Conservation (phyloP, 2,329 filamentous ascomycete genomes). For the Aspergillus unguis region DNA sequence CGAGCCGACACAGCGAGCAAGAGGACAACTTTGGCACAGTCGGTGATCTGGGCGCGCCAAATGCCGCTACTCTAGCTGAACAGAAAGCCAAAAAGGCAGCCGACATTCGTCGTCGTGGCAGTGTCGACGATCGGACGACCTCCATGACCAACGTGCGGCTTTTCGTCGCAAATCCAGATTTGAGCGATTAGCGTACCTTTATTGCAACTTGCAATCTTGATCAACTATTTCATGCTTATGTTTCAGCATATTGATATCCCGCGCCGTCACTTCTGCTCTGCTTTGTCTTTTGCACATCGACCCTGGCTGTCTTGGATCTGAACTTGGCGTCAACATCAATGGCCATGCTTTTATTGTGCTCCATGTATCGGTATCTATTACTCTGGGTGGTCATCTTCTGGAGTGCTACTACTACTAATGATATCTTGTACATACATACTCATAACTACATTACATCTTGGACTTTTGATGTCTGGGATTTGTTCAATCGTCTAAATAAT, state of each 20-base stretch:
- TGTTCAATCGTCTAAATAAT: too few species aligned
- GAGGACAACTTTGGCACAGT: slow-evolving; percentile 56
- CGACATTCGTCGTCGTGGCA: slow-evolving; percentile 46
- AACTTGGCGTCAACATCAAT: background rate
- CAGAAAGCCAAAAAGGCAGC: slow-evolving; percentile 43
- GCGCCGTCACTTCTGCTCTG: background rate
- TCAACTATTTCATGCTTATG: background rate
- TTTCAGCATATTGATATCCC: slow-evolving; percentile 9
- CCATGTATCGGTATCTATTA: slow-evolving; percentile 10
- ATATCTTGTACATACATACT: slow-evolving; percentile 19
- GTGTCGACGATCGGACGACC: slow-evolving; percentile 48
- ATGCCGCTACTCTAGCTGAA: slow-evolving; percentile 36
- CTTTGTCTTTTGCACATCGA: background rate
- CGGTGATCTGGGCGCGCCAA: slow-evolving; percentile 49
- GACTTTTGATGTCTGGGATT: background rate
- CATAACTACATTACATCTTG: slow-evolving; percentile 7
- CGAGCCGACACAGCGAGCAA: slow-evolving; percentile 35
- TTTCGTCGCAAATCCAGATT: slow-evolving; percentile 49
- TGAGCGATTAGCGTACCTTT: slow-evolving; percentile 34
- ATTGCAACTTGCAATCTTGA: background rate
- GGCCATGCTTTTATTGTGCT: background rate
- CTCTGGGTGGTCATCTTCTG: slow-evolving; percentile 12
- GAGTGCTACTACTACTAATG: slow-evolving; percentile 23
- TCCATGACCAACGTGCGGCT: slow-evolving; percentile 47
- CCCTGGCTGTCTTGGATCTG: background rate